A percentile compares a stretch with the other conserved stretches of the same genome.
These are phyloP conservation scores for Nymphaea colorata DNA, from an alignment of 164 flowering plant species.

Conservation along the genomic window DNA sequence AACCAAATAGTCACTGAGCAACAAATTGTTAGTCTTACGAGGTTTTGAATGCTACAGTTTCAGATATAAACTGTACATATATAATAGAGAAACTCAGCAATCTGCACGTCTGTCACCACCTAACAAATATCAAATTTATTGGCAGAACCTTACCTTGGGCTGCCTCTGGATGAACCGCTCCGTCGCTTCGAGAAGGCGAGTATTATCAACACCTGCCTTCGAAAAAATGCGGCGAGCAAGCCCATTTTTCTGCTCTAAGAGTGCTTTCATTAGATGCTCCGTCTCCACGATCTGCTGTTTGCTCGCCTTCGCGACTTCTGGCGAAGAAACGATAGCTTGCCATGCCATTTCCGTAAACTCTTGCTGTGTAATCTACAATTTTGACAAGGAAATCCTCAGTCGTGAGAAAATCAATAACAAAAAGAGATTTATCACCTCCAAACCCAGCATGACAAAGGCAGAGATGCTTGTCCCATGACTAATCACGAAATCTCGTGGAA, in stretches of 20 bases:
- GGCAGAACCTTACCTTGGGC: conserved; percentile 53
- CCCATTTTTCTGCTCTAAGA: conserved; percentile 96
- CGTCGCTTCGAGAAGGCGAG: conserved; percentile 80
- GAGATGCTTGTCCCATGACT: neutral
- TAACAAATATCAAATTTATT: neutral
- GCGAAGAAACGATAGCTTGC: conserved; percentile 89
- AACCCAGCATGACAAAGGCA: neutral
- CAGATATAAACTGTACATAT: too few species aligned
- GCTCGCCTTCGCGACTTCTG: conserved; percentile 88
- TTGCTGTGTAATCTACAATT: conserved; percentile 75
- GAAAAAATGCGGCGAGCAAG: conserved; percentile 94
- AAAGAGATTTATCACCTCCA: neutral
- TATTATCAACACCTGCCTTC: conserved; percentile 79
- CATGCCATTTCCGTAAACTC: conserved; percentile 99
- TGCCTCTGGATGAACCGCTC: conserved; percentile 81
- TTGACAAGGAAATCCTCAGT: neutral
- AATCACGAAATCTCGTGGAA: neutral
- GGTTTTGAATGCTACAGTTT: too few species aligned
- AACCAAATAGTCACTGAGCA: too few species aligned
- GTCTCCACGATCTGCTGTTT: conserved; percentile 99
- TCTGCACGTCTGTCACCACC: too few species aligned
- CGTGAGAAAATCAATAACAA: neutral
- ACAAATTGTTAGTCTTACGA: too few species aligned
- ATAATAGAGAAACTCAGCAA: too few species aligned
- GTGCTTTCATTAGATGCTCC: conserved; percentile 87